A percentile compares a stretch with the other conserved stretches of the same genome.
Conservation (phyloP, 768 basidiomycete genomes). For the Mycena filopes region DNA sequence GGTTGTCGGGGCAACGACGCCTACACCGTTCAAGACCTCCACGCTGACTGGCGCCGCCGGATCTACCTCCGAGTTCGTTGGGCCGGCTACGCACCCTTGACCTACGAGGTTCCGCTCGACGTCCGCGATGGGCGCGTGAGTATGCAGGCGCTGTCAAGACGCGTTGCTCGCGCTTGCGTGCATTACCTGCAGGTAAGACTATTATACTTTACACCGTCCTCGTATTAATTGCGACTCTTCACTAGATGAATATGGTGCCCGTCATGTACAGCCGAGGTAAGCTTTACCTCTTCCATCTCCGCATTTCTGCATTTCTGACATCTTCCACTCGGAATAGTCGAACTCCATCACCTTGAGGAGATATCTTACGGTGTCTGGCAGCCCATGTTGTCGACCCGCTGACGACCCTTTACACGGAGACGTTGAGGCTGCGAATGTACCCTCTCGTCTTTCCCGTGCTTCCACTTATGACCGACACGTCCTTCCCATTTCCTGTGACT, state of each 20-base stretch:
- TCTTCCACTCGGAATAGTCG: too few relatives aligned
- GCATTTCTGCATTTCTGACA: too few relatives aligned
- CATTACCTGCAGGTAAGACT: constrained; percentile 75
- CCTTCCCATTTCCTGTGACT: constrained; percentile 11
- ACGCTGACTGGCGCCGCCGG: constrained; percentile 67
- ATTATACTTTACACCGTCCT: constrained; percentile 8
- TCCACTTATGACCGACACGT: constrained; percentile 16
- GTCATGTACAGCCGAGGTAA: constrained; percentile 74
- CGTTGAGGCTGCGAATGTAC: too few relatives aligned
- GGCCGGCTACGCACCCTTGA: constrained; percentile 75
- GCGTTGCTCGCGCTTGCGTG: constrained; percentile 75
- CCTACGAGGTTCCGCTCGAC: constrained; percentile 80
- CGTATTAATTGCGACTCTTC: constrained; percentile 12
- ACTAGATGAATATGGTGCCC: constrained; percentile 76
- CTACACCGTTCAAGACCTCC: constrained; percentile 73
- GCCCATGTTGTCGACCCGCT: constrained; percentile 67
- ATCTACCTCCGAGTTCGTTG: constrained; percentile 75
- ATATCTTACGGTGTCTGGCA: constrained; percentile 76
- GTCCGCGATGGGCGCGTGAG: constrained; percentile 72
- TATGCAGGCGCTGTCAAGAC: constrained; percentile 73
- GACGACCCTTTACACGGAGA: constrained; percentile 27
- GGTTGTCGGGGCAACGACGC: constrained; percentile 70
- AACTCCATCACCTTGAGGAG: constrained; percentile 79
- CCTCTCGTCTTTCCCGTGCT: constrained; percentile 9
- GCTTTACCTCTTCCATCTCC: too few relatives aligned